Base-by-base conservation (phyloP, 441 rosid species). In the Biscutella auriculata region DNA sequence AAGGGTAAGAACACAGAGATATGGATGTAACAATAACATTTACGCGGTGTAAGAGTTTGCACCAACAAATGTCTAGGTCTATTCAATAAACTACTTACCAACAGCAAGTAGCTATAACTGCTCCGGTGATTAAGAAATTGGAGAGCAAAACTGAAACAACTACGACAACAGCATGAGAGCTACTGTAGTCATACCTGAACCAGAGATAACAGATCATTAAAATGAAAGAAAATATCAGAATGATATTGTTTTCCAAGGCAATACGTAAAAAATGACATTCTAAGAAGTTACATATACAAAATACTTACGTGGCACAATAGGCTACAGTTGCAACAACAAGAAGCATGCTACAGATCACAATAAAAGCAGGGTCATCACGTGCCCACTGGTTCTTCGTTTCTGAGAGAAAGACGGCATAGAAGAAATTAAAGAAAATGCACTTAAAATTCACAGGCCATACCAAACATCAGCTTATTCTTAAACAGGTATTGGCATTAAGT, bases 361-460 rank as follows among this genome's bases (percentile, higher is more conserved):
- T 75, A 82, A 92, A 88, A 33, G 97, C 97, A 62, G 99, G 99
- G 74, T 93, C 97, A 13, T 93, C 99, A 46, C 96, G 95, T 57
- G 99, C 99, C 97, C 99, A 89, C 66, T 93, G 99, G 74, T 93
- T 93, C 77, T 93, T 93, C 44, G 95, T 93, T 83, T 93, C 99
- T 89, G 86, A 62, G 52, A 69, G 39, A 57, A 53, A 46, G 23
- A 62, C 21, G 36, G 40, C 48, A 25, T 19, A 37, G 57, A 23
- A 41, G 36, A 45, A 53, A 27, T 50, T 32, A 23, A 57, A 45
- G 50, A 6, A 57, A 36, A 37, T 28, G 23, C 35, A 57, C 39
- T 19, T 11, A 21, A 6, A 51, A 32, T 30, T 51, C 5, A 36
- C 46, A 51, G 33, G 50, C 36, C 40, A 52, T 25, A 37, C 29